Conservation (phyloP, 257 asterid species). For the Scutellaria minor region DNA sequence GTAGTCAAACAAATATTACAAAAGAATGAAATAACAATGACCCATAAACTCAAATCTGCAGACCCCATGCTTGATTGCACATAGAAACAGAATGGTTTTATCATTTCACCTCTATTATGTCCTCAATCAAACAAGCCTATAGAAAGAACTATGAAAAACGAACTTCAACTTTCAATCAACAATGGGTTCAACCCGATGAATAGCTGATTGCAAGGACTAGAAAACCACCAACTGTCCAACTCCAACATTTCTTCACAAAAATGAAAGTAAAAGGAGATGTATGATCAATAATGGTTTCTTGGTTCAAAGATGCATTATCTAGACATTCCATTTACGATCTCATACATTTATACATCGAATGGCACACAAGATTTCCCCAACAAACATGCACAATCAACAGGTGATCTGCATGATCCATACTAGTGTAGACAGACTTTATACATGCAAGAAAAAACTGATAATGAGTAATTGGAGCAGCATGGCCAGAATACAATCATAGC, state of each 20-base stretch:
- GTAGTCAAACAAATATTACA: too few species aligned
- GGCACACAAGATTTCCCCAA: not conserved
- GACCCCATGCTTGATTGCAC: not conserved
- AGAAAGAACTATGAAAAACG: not conserved
- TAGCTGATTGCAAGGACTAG: not conserved
- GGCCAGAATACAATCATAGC: conserved; percentile 19
- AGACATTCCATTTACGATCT: not conserved
- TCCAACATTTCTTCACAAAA: not conserved
- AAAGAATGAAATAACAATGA: too few species aligned
- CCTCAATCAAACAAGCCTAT: conserved; percentile 1
- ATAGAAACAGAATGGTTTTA: not conserved
- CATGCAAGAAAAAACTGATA: not conserved
- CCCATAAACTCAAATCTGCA: too few species aligned
- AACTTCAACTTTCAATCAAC: not conserved
- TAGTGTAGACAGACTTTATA: not conserved
- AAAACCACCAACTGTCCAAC: not conserved
- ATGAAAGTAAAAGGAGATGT: conserved; percentile 5
- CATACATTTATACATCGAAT: not conserved
- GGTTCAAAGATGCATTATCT: not conserved
- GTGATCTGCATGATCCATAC: not conserved
- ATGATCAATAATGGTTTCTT: conserved; percentile 16
- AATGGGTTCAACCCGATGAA: not conserved
- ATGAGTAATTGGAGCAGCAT: not conserved
- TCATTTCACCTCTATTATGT: not conserved
- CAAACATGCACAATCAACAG: conserved; percentile 23